Evolutionary conservation across 345 rosid species (phyloP).

Genomic region (Chamaenerion angustifolium): DNA sequence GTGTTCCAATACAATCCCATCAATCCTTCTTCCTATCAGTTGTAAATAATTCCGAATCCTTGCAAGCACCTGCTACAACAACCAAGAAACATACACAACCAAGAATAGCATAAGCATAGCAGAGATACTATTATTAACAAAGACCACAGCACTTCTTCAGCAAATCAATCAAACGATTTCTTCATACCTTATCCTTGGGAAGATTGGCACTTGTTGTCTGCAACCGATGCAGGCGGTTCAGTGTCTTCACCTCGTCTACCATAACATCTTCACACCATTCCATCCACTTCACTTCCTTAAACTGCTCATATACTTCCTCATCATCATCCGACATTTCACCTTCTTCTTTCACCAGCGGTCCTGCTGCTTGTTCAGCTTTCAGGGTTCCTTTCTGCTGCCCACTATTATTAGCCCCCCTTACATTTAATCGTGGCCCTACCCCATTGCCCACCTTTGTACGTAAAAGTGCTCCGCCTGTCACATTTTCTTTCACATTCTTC

Average conservation of each 20-base stretch:
- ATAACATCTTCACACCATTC: constrained; percentile 99
- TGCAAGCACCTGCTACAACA: constrained; percentile 50
- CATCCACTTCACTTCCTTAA: constrained; percentile 98
- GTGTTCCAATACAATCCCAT: constrained; percentile 59
- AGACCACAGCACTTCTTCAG: not conserved
- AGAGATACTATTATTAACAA: not conserved
- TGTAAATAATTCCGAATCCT: constrained; percentile 88
- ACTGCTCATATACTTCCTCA: constrained; percentile 90
- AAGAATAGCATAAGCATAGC: not conserved
- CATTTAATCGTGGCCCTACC: constrained; percentile 22
- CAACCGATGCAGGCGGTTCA: constrained; percentile 62
- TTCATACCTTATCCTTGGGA: constrained; percentile 79
- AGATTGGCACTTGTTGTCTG: constrained; percentile 96
- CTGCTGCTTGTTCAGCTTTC: constrained; percentile 22
- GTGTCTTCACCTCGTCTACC: constrained; percentile 67
- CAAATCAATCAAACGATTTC: not conserved
- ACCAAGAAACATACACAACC: not conserved
- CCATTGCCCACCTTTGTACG: constrained; percentile 44
- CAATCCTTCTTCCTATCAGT: constrained; percentile 80
- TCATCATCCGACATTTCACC: constrained; percentile 93
- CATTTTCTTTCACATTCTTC: constrained; percentile 49
- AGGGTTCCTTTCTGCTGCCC: constrained; percentile 45
- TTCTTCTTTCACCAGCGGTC: constrained; percentile 83
- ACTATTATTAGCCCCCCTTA: constrained; percentile 21
- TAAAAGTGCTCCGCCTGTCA: constrained; percentile 24